Base-by-base conservation (phyloP, 345 rosid genomes). In the Lepidium sativum region DNA sequence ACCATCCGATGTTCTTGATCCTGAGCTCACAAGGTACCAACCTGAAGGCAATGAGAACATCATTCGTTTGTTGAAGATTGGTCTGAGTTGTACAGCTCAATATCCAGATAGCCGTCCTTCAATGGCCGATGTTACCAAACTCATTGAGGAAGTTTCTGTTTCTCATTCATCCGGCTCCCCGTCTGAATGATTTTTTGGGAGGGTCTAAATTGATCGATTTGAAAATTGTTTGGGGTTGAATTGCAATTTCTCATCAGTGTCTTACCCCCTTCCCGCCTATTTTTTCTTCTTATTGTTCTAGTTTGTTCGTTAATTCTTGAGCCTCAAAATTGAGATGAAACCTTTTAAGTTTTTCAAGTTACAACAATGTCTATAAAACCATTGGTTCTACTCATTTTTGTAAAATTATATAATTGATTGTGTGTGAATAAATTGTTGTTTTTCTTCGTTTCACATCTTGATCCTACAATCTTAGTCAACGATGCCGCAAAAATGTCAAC, bases 61-160 rank as follows among this genome's bases (percentile, higher is more conserved):
- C 86, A 81, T 86, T 53, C 78, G 77, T 63, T 83, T 92, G 59
- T 73, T 92, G 68, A 87, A 89, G 64, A 83, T 89, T 8, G 98
- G 91, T 43, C 41, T 92, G 53, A 83, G 86, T 25, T 92, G 98
- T 37, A 85, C 96, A 0, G 85, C 84, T 13, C 95, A 78, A 38
- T 83, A 73, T 34, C 96, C 98, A 0, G 91, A 86, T 50, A 80
- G 69, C 15, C 96, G 98, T 33, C 98, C 97, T 31, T 66, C 96
- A 3, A 90, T 92, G 86, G 68, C 85, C 0, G 96, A 87, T 6
- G 86, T 87, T 41, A 78, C 83, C 0, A 64, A 67, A 27, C 83
- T 79, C 65, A 83, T 92, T n/a, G 89, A 83, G 69, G 87, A 80
- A 71, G 76, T 83, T n/a, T 76, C 83, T 13, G 76, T 83, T 12